These are phyloP conservation scores for Debaryomyces subglobosus DNA, from an alignment of 1,139 yeast species.

Conservation along the genomic window DNA sequence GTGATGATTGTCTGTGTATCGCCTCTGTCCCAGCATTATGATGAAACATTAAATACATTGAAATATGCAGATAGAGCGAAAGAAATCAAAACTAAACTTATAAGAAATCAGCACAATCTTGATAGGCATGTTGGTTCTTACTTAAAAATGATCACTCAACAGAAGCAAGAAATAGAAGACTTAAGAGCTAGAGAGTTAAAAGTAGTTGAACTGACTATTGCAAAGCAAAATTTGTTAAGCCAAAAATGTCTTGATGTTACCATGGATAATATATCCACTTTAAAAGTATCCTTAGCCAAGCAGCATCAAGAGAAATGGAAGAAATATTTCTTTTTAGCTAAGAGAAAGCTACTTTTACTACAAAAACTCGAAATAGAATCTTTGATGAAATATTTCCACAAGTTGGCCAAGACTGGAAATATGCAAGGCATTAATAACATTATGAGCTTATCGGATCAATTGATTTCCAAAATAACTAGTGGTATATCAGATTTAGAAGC, in stretches of 20 bases:
- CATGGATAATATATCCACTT: conserved; percentile 41
- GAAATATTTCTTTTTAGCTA: conserved; percentile 56
- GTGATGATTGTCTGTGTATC: conserved; percentile 95
- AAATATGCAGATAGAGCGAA: conserved; percentile 92
- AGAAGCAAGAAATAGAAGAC: conserved; percentile 75
- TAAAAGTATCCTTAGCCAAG: conserved; percentile 41
- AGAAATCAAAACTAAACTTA: conserved; percentile 80
- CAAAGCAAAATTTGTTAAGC: conserved; percentile 30
- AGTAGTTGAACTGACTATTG: conserved; percentile 39
- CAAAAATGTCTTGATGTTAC: conserved; percentile 42
- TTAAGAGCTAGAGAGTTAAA: conserved; percentile 57
- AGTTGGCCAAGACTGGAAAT: conserved; percentile 1
- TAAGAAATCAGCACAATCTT: conserved; percentile 73
- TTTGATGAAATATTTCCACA: conserved; percentile 20
- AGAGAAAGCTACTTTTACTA: conserved; percentile 54
- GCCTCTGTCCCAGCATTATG: conserved; percentile 84
- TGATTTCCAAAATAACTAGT: conserved; percentile 25
- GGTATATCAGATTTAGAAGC: conserved; percentile 50
- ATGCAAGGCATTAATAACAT: conserved; percentile 12
- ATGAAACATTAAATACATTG: conserved; percentile 86
- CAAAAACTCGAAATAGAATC: conserved; percentile 44
- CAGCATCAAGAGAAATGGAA: conserved; percentile 49
- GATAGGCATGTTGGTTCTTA: conserved; percentile 89
- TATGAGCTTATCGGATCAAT: conserved; percentile 28
- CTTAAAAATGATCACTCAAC: conserved; percentile 82